A percentile compares a stretch with the other conserved stretches of the same genome.
phyloP scores from a whole-genome alignment of 495 filamentous ascomycete species.

The Xylaria cubensis region DNA sequence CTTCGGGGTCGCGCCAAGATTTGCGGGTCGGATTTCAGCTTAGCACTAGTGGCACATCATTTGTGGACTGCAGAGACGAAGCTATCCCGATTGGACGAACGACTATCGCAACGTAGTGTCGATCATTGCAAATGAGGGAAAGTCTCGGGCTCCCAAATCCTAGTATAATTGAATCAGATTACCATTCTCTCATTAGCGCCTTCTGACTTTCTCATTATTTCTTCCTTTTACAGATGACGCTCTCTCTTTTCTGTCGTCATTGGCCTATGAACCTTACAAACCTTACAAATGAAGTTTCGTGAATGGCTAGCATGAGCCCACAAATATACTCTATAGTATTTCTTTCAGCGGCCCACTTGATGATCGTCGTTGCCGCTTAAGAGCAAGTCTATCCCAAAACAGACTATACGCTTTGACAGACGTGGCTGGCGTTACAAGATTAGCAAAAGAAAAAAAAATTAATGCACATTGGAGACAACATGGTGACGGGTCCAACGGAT shows the following conservation, averaged over 20 bases:
- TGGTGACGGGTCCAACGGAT: background rate
- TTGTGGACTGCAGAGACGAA: constrained; percentile 3
- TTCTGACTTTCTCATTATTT: background rate
- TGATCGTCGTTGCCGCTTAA: constrained; percentile 12
- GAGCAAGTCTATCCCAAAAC: constrained; percentile 9
- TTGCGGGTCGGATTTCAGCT: constrained; percentile 23
- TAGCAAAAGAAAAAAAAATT: constrained; percentile 12
- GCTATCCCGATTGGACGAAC: constrained; percentile 18
- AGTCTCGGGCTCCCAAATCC: constrained; percentile 2
- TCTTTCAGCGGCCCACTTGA: constrained; percentile 24
- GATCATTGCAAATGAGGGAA: constrained; percentile 7
- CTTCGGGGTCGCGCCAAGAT: constrained; percentile 13
- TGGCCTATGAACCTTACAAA: background rate
- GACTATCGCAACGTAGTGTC: background rate
- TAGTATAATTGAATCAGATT: constrained; percentile 7
- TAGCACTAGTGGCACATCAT: constrained; percentile 19
- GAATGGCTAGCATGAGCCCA: background rate
- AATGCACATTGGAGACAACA: background rate
- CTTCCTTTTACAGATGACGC: background rate
- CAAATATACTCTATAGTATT: background rate
- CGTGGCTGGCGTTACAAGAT: background rate
- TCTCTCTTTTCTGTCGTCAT: background rate
- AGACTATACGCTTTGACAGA: background rate
- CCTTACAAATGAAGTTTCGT: constrained; percentile 4
- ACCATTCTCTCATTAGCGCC: background rate